phyloP scores from a whole-genome alignment of 768 basidiomycete species.

The Mycena haematopus region DNA sequence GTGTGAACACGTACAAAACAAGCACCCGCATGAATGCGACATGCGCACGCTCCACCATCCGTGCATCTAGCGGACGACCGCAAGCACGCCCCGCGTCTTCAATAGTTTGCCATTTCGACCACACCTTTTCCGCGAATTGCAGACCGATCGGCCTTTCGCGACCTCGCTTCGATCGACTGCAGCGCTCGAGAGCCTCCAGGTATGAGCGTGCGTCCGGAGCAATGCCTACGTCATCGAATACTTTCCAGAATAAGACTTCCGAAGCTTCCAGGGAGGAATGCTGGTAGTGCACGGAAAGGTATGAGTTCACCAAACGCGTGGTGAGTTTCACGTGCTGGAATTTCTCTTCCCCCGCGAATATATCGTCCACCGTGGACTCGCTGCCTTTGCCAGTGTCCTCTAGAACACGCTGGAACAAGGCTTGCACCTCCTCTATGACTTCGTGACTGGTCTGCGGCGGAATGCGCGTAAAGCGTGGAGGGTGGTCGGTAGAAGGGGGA shows the following conservation, averaged over 20 bases:
- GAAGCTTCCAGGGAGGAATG: constrained; percentile 56
- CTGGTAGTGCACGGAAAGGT: constrained; percentile 76
- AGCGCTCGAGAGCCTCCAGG: constrained; percentile 73
- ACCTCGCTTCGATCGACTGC: constrained; percentile 50
- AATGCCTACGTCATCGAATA: constrained; percentile 54
- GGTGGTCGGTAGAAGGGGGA: not conserved
- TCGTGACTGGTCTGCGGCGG: constrained; percentile 79
- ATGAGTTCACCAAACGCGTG: constrained; percentile 76
- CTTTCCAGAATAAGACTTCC: constrained; percentile 53
- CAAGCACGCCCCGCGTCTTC: constrained; percentile 47
- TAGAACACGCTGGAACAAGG: constrained; percentile 69
- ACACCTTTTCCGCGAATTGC: constrained; percentile 65
- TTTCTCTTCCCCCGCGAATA: constrained; percentile 36
- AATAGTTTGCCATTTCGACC: constrained; percentile 64
- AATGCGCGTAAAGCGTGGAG: constrained; percentile 51
- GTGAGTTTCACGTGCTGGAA: constrained; percentile 67
- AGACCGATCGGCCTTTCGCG: constrained; percentile 55
- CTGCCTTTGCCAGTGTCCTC: constrained; percentile 42
- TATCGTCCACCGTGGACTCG: constrained; percentile 9
- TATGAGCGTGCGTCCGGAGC: constrained; percentile 60
- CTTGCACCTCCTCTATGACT: constrained; percentile 68
- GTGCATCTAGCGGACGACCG: constrained; percentile 42
- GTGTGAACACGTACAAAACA: constrained; percentile 55
- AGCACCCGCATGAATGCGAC: constrained; percentile 70
- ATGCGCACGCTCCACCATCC: constrained; percentile 74